A percentile compares a stretch with the other conserved stretches of the same genome.
These are phyloP conservation scores for Hemileccinum rubropunctum DNA, from an alignment of 768 basidiomycete species.

Conservation along the genomic window DNA sequence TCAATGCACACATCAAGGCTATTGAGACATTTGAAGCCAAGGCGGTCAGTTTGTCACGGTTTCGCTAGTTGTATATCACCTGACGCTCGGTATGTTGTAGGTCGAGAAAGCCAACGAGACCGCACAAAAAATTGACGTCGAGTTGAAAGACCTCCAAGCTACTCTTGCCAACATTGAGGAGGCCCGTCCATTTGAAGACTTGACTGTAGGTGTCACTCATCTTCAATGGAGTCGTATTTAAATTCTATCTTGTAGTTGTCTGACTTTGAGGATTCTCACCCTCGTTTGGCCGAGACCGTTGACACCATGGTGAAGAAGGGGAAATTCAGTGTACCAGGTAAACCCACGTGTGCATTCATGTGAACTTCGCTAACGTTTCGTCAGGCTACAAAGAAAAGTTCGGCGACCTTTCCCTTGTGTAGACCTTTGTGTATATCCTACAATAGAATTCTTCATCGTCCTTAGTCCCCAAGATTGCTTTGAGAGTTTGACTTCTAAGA, in stretches of 20 bases:
- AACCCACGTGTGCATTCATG: constrained; percentile 5
- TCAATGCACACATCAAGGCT: constrained; percentile 83
- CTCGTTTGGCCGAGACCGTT: constrained; percentile 85
- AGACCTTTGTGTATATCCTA: constrained; percentile 35
- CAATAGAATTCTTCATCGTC: constrained; percentile 17
- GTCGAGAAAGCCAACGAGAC: constrained; percentile 89
- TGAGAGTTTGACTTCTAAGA: no score
- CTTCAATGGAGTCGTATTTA: not conserved
- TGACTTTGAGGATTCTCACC: constrained; percentile 90
- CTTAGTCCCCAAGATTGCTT: not conserved
- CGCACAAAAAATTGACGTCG: constrained; percentile 82
- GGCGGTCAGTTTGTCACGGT: constrained; percentile 64
- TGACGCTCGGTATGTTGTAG: constrained; percentile 38
- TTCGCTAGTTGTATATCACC: not conserved
- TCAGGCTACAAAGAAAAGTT: constrained; percentile 94
- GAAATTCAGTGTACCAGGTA: constrained; percentile 97
- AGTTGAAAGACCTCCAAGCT: constrained; percentile 86
- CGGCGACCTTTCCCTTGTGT: constrained; percentile 91
- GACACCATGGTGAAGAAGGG: constrained; percentile 97
- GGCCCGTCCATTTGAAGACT: constrained; percentile 94
- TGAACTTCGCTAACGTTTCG: constrained; percentile 3
- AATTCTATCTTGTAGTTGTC: constrained; percentile 53
- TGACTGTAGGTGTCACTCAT: constrained; percentile 64
- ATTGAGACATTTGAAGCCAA: constrained; percentile 96
- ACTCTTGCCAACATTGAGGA: constrained; percentile 97